These are phyloP conservation scores for Puya raimondii DNA, from an alignment of 176 grass and related monocot species.

Conservation along the genomic window DNA sequence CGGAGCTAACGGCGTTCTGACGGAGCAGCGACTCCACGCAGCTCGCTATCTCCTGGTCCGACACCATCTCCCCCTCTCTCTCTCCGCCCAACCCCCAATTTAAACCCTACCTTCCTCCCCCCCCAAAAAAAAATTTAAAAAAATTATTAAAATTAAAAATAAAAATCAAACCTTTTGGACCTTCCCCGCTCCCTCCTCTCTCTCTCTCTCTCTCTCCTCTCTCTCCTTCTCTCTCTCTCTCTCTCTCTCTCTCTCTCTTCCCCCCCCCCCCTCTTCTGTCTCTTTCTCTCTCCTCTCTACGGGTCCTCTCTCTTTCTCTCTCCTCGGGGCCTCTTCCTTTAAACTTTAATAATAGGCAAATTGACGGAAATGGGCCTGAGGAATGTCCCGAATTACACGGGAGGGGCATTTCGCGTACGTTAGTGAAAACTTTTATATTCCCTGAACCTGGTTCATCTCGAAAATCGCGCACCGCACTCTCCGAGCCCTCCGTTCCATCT, in stretches of 20 bases:
- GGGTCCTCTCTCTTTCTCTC: background rate
- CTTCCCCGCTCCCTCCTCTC: background rate
- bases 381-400: background rate
- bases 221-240: background rate
- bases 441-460: too few relatives aligned
- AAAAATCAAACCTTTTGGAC: background rate
- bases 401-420: too few relatives aligned
- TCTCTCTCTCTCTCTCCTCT: background rate
- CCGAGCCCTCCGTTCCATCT: too few relatives aligned
- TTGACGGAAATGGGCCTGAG: background rate
- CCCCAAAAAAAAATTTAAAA: background rate
- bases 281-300: background rate
- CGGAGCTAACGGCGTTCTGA: constrained; percentile 27
- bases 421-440: too few relatives aligned
- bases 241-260: background rate
- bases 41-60: constrained; percentile 74
- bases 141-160: background rate
- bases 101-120: too few relatives aligned
- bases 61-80: constrained; percentile 34
- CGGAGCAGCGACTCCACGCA: constrained; percentile 71
- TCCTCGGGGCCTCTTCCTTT: background rate
- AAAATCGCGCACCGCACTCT: too few relatives aligned
- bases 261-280: background rate
- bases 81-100: too few relatives aligned
- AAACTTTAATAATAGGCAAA: background rate